Evolutionary conservation across 179 eudicot genomes (phyloP).

Genomic region (Gypsophila paniculata): DNA sequence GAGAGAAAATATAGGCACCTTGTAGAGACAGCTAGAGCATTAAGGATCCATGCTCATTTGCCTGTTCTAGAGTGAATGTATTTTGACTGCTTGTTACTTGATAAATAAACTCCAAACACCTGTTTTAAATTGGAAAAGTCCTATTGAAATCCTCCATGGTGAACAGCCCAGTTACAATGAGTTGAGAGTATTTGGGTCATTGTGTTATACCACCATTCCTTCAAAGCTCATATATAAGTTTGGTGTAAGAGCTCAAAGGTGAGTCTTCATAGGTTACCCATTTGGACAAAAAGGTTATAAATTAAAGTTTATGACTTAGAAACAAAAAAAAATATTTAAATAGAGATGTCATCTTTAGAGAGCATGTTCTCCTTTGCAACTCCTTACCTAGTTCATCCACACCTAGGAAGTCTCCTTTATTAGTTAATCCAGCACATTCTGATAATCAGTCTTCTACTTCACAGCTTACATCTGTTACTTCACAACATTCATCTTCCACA

Average conservation of each 20-base stretch:
- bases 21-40: too few species aligned
- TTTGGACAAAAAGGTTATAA: background rate
- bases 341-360: background rate
- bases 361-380: background rate
- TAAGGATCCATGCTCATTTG: too few species aligned
- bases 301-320: background rate
- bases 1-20: too few species aligned
- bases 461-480: too few species aligned
- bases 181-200: background rate
- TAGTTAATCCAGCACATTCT: too few species aligned
- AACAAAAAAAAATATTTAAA: background rate
- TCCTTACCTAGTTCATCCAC: background rate
- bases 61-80: too few species aligned
- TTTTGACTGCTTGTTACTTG: background rate
- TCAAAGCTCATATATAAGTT: too few species aligned
- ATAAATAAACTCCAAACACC: background rate
- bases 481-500: too few species aligned
- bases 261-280: background rate
- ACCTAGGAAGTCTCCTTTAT: too few species aligned
- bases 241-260: too few species aligned
- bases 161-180: rapidly evolving
- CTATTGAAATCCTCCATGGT: background rate
- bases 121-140: background rate
- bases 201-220: background rate
- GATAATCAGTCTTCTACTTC: too few species aligned